Percentiles rank a stretch among this genome's conserved stretches.
Evolutionary conservation across 164 flowering plant genomes (phyloP).

Genomic region (Chimonanthus salicifolius): DNA sequence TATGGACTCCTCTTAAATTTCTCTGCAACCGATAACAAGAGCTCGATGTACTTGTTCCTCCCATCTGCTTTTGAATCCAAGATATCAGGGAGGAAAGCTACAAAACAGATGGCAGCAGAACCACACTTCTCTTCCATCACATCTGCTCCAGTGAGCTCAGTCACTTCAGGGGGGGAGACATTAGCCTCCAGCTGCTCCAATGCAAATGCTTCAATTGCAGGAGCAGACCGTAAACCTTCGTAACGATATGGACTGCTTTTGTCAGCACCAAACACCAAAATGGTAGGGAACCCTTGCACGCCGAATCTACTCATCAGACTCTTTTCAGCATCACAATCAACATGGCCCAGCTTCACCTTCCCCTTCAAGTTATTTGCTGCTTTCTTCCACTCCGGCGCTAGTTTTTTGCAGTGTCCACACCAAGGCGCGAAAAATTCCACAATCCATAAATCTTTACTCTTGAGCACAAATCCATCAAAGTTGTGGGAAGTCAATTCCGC

Average conservation of each 20-base stretch:
- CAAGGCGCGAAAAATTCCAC: constrained; percentile 99
- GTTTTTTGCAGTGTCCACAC: constrained; percentile 99
- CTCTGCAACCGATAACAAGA: constrained; percentile 71
- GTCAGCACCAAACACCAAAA: constrained; percentile 86
- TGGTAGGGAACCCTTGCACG: constrained; percentile 95
- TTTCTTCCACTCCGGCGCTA: constrained; percentile 98
- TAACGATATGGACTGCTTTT: constrained; percentile 72
- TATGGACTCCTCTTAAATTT: constrained; percentile 85
- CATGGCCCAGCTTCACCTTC: constrained; percentile 93
- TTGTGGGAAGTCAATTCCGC: constrained; percentile 66
- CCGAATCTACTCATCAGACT: constrained; percentile 93
- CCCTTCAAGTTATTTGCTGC: constrained; percentile 89
- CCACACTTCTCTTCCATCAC: constrained; percentile 93
- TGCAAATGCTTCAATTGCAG: constrained; percentile 88
- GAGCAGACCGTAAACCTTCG: constrained; percentile 86
- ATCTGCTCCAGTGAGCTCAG: constrained; percentile 81
- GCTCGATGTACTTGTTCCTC: constrained; percentile 76
- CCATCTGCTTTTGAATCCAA: constrained; percentile 97
- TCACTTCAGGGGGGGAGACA: constrained; percentile 76
- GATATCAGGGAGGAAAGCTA: constrained; percentile 90
- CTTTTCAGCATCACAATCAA: constrained; percentile 89
- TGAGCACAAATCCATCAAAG: constrained; percentile 79
- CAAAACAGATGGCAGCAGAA: constrained; percentile 93
- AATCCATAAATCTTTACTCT: constrained; percentile 95
- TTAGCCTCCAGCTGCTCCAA: constrained; percentile 78